Base-by-base conservation (phyloP, 1,284 basidiomycete species). In the Cutaneotrichosporon mucoides region DNA sequence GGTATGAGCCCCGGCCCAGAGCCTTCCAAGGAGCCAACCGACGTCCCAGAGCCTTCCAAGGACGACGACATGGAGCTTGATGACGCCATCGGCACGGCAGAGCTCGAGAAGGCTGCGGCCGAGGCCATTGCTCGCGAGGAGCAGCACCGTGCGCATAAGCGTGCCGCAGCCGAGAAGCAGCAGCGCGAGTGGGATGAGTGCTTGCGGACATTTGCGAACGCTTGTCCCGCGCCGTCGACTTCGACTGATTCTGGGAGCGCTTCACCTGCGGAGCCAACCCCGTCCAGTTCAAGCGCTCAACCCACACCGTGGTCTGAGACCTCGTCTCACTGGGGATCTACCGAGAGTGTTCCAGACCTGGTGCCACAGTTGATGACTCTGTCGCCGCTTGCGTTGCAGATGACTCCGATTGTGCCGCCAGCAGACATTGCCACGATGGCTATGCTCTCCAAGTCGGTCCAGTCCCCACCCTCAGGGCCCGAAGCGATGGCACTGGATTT, bases 101-200 rank as follows among this genome's bases (percentile, higher is more conserved):
- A 76, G 47, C 58, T 76, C 4, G 74, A 76, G 43, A 58, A 54
- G 9, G 74, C 72, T 7, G 59, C 66, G 24, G 68, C 65, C 2
- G 74, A 76, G 53, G 74, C 74, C 5, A 67, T 73, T 42, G 69
- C 65, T 2, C 61, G 61, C 43, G 72, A 74, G 57, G 73, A 74
- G 46, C 57, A 68, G 48, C 62, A 63, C n/a, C 62, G 66, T n/a
- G 71, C 66, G 15, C n/a, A n/a, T n/a, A n/a, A n/a, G n/a, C n/a
- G n/a, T n/a, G n/a, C n/a, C n/a, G n/a, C n/a, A n/a, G n/a, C n/a
- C n/a, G n/a, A n/a, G n/a, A 63, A 70, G 54, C 66, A 69, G 13
- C 58, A 58, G 13, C 65, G 65, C 1, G 50, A 69, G 16, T 65
- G 71, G 49, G 67, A 72, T 49, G 74, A 73, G 4, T 73, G 69